phyloP scores from a whole-genome alignment of 371 early-diverging fungal species.

The Apophysomyces ossiformis region DNA sequence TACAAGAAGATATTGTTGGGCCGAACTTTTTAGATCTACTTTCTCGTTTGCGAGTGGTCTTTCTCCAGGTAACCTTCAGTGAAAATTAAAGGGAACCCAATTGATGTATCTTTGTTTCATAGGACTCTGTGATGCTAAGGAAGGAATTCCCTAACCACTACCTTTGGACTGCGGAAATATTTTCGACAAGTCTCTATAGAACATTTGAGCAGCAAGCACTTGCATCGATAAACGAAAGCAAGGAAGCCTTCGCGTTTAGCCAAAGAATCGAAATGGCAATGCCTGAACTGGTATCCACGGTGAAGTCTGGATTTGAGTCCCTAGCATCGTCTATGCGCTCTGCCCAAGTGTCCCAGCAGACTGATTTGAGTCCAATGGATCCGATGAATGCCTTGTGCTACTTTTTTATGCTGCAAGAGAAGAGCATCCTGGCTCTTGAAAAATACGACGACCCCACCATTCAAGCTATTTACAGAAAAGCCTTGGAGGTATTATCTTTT shows the following conservation, averaged over 20 bases:
- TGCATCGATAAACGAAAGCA: not conserved
- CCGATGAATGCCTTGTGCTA: constrained; percentile 6
- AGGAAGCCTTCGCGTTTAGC: not conserved
- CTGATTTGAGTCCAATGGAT: no score
- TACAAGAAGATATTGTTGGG: constrained; percentile 6
- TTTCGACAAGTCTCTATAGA: not conserved
- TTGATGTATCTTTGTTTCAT: not conserved
- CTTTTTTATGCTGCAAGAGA: constrained; percentile 10
- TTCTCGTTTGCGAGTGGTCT: not conserved
- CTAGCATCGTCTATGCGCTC: not conserved
- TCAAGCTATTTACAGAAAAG: not conserved
- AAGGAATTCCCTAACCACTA: not conserved
- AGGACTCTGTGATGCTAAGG: not conserved
- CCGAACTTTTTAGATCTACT: not conserved
- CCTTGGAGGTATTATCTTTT: no score
- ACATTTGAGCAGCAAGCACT: not conserved
- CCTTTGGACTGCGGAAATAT: not conserved
- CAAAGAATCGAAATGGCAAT: not conserved
- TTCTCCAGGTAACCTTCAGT: not conserved
- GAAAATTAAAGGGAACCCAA: not conserved
- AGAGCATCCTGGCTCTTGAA: constrained; percentile 2
- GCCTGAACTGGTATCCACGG: not conserved
- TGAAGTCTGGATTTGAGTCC: not conserved
- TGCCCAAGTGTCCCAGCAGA: no score
- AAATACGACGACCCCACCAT: constrained; percentile 10